phyloP scores from a whole-genome alignment of 1,139 yeast genomes.

The Zhuliangozyma parablackwelliae region DNA sequence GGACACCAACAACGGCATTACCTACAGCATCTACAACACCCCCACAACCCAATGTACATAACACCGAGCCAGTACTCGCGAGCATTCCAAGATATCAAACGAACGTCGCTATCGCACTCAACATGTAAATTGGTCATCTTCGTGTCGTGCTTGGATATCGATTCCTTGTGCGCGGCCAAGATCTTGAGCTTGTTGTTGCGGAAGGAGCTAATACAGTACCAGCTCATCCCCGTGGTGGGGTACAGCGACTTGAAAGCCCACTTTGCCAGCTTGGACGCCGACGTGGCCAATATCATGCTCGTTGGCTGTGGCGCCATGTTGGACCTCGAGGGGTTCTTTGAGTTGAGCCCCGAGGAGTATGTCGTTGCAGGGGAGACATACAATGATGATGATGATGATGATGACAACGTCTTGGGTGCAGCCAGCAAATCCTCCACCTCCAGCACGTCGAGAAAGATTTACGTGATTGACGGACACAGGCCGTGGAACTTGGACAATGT shows the following conservation, averaged over 20 bases:
- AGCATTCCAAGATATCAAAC: conserved; percentile 57
- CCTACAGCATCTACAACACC: too few species aligned
- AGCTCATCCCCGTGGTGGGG: conserved; percentile 92
- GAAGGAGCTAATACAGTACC: conserved; percentile 81
- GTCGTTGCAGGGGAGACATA: conserved; percentile 7
- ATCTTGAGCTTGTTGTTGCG: conserved; percentile 68
- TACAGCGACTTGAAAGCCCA: conserved; percentile 70
- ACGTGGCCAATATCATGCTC: conserved; percentile 71
- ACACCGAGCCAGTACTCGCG: conserved; percentile 55
- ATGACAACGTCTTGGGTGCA: background rate
- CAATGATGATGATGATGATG: conserved; percentile 1
- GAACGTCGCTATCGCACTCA: conserved; percentile 73
- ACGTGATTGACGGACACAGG: conserved; percentile 84
- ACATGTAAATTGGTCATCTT: conserved; percentile 85
- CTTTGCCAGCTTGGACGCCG: conserved; percentile 62
- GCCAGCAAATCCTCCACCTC: background rate
- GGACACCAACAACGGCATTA: too few species aligned
- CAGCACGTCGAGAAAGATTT: conserved; percentile 38
- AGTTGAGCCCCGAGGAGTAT: conserved; percentile 52
- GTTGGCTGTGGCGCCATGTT: conserved; percentile 96
- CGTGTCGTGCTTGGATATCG: conserved; percentile 87
- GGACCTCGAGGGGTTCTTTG: conserved; percentile 77
- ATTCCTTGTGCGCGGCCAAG: conserved; percentile 86
- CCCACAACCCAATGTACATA: conserved; percentile 47
- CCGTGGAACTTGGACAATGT: conserved; percentile 96